phyloP scores from a whole-genome alignment of 2,329 filamentous ascomycete species.

The Alternaria triticina region DNA sequence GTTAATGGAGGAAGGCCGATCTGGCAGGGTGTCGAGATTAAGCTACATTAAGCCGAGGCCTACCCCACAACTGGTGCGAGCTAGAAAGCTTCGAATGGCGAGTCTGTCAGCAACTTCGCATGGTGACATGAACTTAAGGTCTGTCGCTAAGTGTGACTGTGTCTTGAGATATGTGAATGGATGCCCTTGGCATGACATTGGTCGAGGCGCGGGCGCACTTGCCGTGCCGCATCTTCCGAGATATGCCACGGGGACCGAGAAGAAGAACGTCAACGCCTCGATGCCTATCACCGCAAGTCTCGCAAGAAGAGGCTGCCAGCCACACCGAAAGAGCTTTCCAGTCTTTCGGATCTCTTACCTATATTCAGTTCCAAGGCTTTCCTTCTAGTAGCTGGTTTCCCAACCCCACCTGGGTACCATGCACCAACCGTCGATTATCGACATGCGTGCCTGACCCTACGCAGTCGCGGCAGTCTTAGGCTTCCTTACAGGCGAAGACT shows the following conservation, averaged over 20 bases:
- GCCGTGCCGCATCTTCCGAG: background rate
- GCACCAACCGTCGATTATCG: too few species aligned
- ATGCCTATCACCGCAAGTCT: background rate
- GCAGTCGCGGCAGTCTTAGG: too few species aligned
- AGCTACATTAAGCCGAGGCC: slow-evolving; percentile 18
- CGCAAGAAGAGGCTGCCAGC: background rate
- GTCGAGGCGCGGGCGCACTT: background rate
- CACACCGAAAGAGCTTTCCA: background rate
- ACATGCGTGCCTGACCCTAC: too few species aligned
- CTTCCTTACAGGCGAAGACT: too few species aligned
- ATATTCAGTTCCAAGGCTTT: background rate
- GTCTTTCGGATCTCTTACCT: background rate
- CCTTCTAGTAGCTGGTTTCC: background rate
- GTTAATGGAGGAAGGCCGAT: slow-evolving; percentile 1
- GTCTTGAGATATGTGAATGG: background rate
- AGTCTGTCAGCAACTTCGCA: background rate
- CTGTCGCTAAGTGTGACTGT: background rate
- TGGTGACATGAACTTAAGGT: background rate
- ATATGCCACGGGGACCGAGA: background rate
- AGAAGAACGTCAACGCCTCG: background rate
- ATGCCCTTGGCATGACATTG: background rate
- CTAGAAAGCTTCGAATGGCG: background rate
- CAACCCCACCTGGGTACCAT: too few species aligned
- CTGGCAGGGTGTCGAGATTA: slow-evolving; percentile 14
- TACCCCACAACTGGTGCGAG: slow-evolving; percentile 11